A percentile compares a stretch with the other conserved stretches of the same genome.
These are phyloP conservation scores for Ophiostoma angusticollis DNA, from an alignment of 2,329 filamentous ascomycete species.

Conservation along the genomic window DNA sequence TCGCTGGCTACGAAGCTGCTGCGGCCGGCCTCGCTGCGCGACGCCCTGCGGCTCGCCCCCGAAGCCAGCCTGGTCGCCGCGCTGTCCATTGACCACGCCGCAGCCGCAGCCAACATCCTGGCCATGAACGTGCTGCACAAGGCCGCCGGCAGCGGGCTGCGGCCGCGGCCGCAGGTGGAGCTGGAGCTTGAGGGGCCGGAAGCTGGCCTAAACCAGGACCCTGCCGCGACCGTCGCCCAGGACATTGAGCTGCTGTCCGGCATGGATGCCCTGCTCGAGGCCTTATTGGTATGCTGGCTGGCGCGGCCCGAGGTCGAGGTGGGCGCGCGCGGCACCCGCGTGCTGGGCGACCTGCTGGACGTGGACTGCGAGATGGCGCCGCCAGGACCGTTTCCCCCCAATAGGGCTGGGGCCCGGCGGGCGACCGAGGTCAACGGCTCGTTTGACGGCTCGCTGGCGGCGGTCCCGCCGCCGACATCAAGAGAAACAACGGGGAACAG, in stretches of 20 bases:
- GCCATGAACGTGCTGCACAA: conserved; percentile 45
- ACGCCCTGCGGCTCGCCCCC: conserved; percentile 38
- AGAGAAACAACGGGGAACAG: too few relatives aligned
- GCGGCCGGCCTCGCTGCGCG: conserved; percentile 36
- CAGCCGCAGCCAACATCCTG: conserved; percentile 44
- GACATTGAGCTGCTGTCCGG: conserved; percentile 38
- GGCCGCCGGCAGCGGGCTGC: conserved; percentile 25
- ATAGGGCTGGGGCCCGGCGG: background rate
- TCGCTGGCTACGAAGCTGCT: conserved; percentile 44
- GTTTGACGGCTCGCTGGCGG: too few relatives aligned
- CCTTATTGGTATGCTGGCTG: conserved; percentile 40
- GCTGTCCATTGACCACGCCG: conserved; percentile 38
- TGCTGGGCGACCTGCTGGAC: conserved; percentile 41
- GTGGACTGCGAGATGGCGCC: conserved; percentile 35
- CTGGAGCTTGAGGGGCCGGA: too few relatives aligned
- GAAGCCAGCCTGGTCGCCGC: conserved; percentile 38
- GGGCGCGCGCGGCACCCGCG: conserved; percentile 37
- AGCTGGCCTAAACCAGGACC: too few relatives aligned
- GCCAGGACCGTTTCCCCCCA: too few relatives aligned
- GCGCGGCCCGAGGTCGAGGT: conserved; percentile 40
- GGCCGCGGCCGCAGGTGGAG: too few relatives aligned
- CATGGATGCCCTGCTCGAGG: conserved; percentile 34
- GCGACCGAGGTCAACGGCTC: conserved; percentile 5
- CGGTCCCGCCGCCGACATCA: too few relatives aligned
- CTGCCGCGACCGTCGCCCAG: conserved; percentile 8